Conservation (phyloP, 345 rosid genomes). For the Cochlearia excelsa region DNA sequence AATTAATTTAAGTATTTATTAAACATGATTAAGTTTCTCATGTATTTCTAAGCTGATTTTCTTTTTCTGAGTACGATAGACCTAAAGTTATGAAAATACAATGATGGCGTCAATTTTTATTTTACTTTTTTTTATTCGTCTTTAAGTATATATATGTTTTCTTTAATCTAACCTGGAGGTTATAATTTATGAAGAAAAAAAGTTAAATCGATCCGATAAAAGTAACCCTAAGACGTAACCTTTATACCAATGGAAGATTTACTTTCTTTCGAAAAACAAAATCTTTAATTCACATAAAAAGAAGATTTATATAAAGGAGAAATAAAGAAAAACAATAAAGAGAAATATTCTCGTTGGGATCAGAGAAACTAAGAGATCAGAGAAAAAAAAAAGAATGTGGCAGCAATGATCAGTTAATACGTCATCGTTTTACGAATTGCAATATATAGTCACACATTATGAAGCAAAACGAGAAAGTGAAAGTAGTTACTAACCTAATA, state of each 20-base stretch:
- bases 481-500: constrained; percentile 27
- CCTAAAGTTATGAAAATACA: constrained; percentile 27
- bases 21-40: no score
- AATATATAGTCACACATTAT: constrained; percentile 26
- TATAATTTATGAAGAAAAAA: constrained; percentile 27
- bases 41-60: constrained; percentile 6
- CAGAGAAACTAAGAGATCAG: constrained; percentile 44
- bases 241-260: constrained; percentile 42
- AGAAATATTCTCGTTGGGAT: constrained; percentile 47
- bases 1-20: no score
- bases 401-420: constrained; percentile 42
- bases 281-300: constrained; percentile 36
- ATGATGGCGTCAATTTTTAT: constrained; percentile 17
- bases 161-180: constrained; percentile 40
- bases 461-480: constrained; percentile 31
- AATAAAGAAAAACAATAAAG: constrained; percentile 31
- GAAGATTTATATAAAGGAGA: constrained; percentile 36
- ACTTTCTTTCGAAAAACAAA: constrained; percentile 35
- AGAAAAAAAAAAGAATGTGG: constrained; percentile 36
- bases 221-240: constrained; percentile 35
- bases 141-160: constrained; percentile 18
- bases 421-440: constrained; percentile 40
- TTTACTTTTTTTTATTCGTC: constrained; percentile 24
- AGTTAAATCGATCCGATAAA: constrained; percentile 40
- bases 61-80: constrained; percentile 5